Evolutionary conservation across 805 yeast species (phyloP), one percentile per base, ranked within the genome.

Genomic region (Wickerhamiella occidentalis): DNA sequence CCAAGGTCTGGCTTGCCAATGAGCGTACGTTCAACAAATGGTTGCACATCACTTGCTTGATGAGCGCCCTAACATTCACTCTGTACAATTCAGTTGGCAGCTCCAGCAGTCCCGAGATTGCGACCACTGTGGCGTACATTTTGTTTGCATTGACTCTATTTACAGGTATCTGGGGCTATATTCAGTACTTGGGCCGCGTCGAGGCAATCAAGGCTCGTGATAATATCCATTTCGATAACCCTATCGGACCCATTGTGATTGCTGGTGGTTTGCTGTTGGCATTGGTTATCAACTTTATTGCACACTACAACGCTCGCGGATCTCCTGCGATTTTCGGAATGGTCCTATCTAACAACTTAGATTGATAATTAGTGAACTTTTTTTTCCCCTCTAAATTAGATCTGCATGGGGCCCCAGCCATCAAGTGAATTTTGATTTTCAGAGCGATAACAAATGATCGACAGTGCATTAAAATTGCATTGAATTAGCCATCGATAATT

Each of bases 1-100:
- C 97, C 26, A 92, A 92, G 63, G 98, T 92, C 12, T 92, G 97
- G 96, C 73, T 92, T 55, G 98, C 98, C 25, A 92, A 92, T 62
- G 98, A 92, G 69, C 82, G 98, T 65, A 92, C 98, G 3, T 90
- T 88, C 69, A 82, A 85, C 71, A 77, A 94, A 66, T 92, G 98
- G 98, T 72, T 92, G 56, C 87, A 82, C 54, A 90, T 90, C 19
- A 83, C 94, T 12, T 78, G 94, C 0, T 70, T 92, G 62, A 73
- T 92, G 57, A 79, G 95, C 18, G 80, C 88, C 0, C 68, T 92
- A 58, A 86, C 97, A 0, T 87, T 88, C 61, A 74, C 92, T 13
- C 76, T 92, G 49, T 85, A 85, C 68, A 76, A 80, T 37, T 80
- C 95, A 9, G 83, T 85, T 18, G 70, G 73, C 54, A 69, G 72